Evolutionary conservation across 2,329 filamentous ascomycete species (phyloP), one percentile per base, ranked within the genome.

Genomic region (Ophiostoma novo-ulmi): DNA sequence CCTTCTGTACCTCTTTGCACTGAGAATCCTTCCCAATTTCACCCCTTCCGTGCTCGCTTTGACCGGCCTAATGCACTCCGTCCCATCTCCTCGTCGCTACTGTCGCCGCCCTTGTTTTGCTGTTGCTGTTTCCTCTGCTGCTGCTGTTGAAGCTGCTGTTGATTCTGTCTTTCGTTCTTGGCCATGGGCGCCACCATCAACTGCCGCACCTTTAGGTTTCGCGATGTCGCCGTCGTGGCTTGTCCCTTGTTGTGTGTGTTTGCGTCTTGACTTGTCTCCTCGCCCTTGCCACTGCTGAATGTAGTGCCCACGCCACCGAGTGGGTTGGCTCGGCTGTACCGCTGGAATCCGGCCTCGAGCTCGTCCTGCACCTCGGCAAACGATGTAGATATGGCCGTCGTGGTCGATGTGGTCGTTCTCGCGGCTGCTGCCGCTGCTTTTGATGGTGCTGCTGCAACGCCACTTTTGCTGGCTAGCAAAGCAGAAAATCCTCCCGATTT

Each of bases 1-100:
- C 5, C 14, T 44, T 31, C 31, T 31, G 20, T 17, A n/a, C 7
- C n/a, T 58, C 48, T 5, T 26, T 58, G n/a, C 26, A 14, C 17
- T 6, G 17, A n/a, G 17, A 6, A 39, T 11, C 6, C 38, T 13
- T 13, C 17, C 44, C 44, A 20, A 8, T 22, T 58, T 73, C 70
- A 74, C 0, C 71, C 68, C 35, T 66, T 67, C 22, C 71, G 48
- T 8, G 38, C 38, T 69, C 55, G 52, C 69, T 75, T 75, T 17
- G 61, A n/a, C 63, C 74, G 73, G 8, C 77, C 78, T 39, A 79
- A 69, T 39, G 72, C 74, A 65, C 76, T 77, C 71, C 77, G 71
- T 4, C 78, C 78, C 14, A 75, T 68, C 69, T 79, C 78, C 22
- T 80, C 78, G 70, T 76, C 77, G 72, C 77, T 77, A 44, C 74